Conservation (phyloP, 1,284 basidiomycete species). For the Rhodotorula sp. region DNA sequence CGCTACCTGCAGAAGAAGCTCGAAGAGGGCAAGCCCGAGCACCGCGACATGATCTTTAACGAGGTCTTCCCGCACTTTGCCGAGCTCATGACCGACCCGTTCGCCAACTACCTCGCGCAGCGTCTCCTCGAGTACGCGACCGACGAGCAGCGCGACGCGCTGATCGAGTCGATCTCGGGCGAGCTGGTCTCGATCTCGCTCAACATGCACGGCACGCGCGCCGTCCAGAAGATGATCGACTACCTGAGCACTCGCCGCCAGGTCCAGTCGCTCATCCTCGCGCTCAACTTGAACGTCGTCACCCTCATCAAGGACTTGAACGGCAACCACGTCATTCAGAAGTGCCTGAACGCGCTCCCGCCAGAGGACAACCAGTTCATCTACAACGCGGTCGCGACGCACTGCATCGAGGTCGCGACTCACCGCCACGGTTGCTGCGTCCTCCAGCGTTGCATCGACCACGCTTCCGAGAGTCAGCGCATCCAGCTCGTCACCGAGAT, state of each 20-base stretch:
- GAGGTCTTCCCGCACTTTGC: slow-evolving; percentile 98
- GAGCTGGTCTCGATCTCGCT: slow-evolving; percentile 97
- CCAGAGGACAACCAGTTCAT: slow-evolving; percentile 99
- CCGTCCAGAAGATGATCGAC: slow-evolving; percentile 99
- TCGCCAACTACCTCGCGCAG: slow-evolving; percentile 99
- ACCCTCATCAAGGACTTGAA: slow-evolving; percentile 98
- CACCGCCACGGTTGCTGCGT: slow-evolving; percentile 99
- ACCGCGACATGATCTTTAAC: slow-evolving; percentile 98
- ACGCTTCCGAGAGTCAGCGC: slow-evolving; percentile 92
- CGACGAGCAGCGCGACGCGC: slow-evolving; percentile 94
- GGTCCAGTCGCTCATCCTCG: slow-evolving; percentile 96
- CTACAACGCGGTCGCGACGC: slow-evolving; percentile 97
- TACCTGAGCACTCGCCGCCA: slow-evolving; percentile 94
- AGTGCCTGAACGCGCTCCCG: slow-evolving; percentile 95
- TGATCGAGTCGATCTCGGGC: slow-evolving; percentile 95
- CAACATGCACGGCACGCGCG: slow-evolving; percentile 99
- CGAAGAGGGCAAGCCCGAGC: slow-evolving; percentile 88
- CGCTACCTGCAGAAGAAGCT: slow-evolving; percentile 98
- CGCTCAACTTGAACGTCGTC: slow-evolving; percentile 94
- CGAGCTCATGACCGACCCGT: slow-evolving; percentile 99
- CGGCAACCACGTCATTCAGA: slow-evolving; percentile 99
- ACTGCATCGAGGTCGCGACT: slow-evolving; percentile 98
- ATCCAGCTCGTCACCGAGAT: slow-evolving; percentile 98
- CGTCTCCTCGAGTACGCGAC: slow-evolving; percentile 97
- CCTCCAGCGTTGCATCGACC: slow-evolving; percentile 96